A percentile compares a stretch with the other conserved stretches of the same genome.
These are phyloP conservation scores for Apiosordaria backusii DNA, from an alignment of 495 filamentous ascomycete species.

Conservation along the genomic window DNA sequence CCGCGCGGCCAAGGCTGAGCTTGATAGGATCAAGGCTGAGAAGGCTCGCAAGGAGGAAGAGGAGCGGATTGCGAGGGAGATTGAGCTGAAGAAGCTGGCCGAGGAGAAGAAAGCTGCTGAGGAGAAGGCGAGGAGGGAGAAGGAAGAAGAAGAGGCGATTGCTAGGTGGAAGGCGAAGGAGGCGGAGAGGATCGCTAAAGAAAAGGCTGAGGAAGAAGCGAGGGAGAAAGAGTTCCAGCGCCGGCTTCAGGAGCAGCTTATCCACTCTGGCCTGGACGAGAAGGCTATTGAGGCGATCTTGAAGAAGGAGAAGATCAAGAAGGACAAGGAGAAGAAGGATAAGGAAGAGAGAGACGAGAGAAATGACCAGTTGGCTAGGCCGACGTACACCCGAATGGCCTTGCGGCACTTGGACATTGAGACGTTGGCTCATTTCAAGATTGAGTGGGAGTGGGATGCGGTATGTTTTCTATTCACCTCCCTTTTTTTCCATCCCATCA, in stretches of 20 bases:
- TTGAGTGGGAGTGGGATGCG: constrained; percentile 51
- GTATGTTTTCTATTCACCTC: constrained; percentile 33
- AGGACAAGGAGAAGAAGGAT: constrained; percentile 31
- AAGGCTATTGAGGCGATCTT: constrained; percentile 51
- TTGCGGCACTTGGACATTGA: constrained; percentile 54
- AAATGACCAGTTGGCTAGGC: constrained; percentile 31
- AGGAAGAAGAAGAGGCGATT: constrained; percentile 54
- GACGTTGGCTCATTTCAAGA: constrained; percentile 47
- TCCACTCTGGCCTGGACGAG: constrained; percentile 49
- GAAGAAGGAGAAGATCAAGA: constrained; percentile 48
- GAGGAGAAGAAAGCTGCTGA: constrained; percentile 49
- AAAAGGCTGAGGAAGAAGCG: constrained; percentile 45
- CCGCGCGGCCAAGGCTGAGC: constrained; percentile 45
- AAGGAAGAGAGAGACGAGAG: constrained; percentile 26
- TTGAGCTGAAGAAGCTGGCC: constrained; percentile 55
- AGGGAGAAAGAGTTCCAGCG: constrained; percentile 50
- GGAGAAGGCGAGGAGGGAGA: constrained; percentile 44
- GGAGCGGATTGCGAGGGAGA: constrained; percentile 47
- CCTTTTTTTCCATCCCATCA: background rate
- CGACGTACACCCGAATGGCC: constrained; percentile 57
- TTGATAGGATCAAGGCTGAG: constrained; percentile 40
- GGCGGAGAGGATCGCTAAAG: constrained; percentile 44
- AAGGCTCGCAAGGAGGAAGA: constrained; percentile 46
- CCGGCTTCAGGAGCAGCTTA: constrained; percentile 47
- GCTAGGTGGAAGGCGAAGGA: constrained; percentile 55